A percentile compares a stretch with the other conserved stretches of the same genome.
Conservation (phyloP, 2,329 filamentous ascomycete species). For the Fusarium tricinctum region DNA sequence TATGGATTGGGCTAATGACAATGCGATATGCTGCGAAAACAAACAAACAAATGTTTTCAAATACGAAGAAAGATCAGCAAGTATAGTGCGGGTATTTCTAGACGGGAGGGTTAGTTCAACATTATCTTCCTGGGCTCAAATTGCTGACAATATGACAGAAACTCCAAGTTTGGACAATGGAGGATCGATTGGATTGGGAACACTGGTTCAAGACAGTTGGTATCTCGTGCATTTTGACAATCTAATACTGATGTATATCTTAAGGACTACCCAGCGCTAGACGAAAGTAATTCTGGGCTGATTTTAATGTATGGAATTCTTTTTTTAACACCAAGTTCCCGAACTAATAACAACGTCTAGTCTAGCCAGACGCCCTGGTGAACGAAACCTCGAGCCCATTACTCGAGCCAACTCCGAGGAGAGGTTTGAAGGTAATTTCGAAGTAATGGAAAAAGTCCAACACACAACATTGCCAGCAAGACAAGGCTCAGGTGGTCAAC, state of each 20-base stretch:
- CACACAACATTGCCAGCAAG: not conserved
- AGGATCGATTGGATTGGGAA: not conserved
- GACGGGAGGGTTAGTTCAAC: not conserved
- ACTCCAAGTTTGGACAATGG: constrained; percentile 9
- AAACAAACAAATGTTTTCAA: constrained; percentile 1
- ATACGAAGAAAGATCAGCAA: not conserved
- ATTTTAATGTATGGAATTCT: constrained; percentile 14
- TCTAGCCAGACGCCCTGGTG: not conserved
- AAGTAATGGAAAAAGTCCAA: too few relatives aligned
- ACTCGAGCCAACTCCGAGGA: not conserved
- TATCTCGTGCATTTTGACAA: fast-evolving
- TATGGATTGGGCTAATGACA: constrained; percentile 25
- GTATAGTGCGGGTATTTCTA: not conserved
- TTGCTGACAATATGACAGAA: not conserved
- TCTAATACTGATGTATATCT: not conserved
- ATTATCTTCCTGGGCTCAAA: fast-evolving
- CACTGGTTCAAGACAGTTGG: constrained; percentile 12
- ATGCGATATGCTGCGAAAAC: not conserved
- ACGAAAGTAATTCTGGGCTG: constrained; percentile 2
- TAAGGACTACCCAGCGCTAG: constrained; percentile 4
- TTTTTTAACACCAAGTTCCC: fast-evolving
- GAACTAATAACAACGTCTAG: not conserved
- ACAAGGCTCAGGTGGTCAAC: not conserved
- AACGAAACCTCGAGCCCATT: not conserved
- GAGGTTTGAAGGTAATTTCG: not conserved